A percentile compares a stretch with the other conserved stretches of the same genome.
These are phyloP conservation scores for Hypoxylon fuscum DNA, from an alignment of 495 filamentous ascomycete genomes.

Conservation along the genomic window DNA sequence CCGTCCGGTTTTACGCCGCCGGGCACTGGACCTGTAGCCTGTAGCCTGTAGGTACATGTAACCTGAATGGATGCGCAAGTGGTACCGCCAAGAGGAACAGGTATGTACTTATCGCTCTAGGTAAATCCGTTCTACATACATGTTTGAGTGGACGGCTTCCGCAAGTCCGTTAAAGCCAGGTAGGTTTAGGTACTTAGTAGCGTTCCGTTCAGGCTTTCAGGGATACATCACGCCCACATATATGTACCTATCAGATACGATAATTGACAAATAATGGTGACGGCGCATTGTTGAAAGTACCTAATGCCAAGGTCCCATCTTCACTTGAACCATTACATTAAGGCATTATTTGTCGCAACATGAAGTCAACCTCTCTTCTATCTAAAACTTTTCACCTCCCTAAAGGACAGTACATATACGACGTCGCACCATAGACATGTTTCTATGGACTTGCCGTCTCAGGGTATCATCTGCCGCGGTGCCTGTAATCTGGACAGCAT, in stretches of 20 bases:
- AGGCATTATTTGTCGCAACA: too few species aligned
- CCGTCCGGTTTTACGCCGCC: slow-evolving; percentile 17
- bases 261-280: too few species aligned
- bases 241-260: neutral
- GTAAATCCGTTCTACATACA: slow-evolving; percentile 14
- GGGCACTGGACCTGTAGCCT: too few species aligned
- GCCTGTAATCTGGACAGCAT: slow-evolving; percentile 6
- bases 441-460: slow-evolving; percentile 16
- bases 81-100: slow-evolving; percentile 17
- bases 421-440: slow-evolving; percentile 23
- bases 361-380: neutral
- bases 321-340: too few species aligned
- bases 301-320: too few species aligned
- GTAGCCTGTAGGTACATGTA: slow-evolving; percentile 1
- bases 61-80: neutral
- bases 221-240: slow-evolving; percentile 6
- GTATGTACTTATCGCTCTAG: slow-evolving; percentile 12
- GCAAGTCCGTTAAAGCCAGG: neutral
- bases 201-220: neutral
- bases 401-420: slow-evolving; percentile 27
- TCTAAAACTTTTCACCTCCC: neutral
- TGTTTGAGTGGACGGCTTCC: too few species aligned
- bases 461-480: slow-evolving; percentile 22
- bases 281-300: too few species aligned
- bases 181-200: slow-evolving; percentile 2